Percentiles rank a stretch among this genome's conserved stretches.
phyloP scores from a whole-genome alignment of 192 early-diverging fungal genomes.

The Diversispora eburnea region DNA sequence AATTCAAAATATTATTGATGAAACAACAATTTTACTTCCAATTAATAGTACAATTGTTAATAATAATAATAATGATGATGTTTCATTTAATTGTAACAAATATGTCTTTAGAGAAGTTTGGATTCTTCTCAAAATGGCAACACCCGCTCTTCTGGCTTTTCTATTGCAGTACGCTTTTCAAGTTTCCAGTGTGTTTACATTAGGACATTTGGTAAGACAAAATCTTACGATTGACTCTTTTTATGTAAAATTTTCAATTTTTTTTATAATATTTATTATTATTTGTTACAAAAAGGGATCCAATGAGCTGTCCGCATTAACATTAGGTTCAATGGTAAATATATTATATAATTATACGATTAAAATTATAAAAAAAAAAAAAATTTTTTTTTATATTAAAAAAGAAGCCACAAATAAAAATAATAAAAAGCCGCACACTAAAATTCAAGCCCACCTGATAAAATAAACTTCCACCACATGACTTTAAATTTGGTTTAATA shows the following conservation, averaged over 20 bases:
- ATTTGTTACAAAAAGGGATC: slow-evolving; percentile 33
- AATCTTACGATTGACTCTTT: no score
- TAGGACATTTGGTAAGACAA: slow-evolving; percentile 56
- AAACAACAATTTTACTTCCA: not conserved
- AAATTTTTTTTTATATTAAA: no score
- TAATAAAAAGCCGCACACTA: no score
- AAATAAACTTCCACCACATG: no score
- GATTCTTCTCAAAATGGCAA: slow-evolving; percentile 35
- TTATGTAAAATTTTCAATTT: no score
- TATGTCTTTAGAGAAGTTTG: slow-evolving; percentile 6
- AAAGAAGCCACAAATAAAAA: no score
- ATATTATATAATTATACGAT: no score
- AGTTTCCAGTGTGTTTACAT: slow-evolving; percentile 57
- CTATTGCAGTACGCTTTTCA: slow-evolving; percentile 66
- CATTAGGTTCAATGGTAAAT: slow-evolving; percentile 61
- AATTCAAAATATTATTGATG: not conserved
- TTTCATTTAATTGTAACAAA: not conserved
- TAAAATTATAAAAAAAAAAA: no score
- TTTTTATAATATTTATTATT: no score
- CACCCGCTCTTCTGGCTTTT: slow-evolving; percentile 59
- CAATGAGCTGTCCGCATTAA: slow-evolving; percentile 63
- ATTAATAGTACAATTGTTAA: no score
- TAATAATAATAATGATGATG: not conserved
- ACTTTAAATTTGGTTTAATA: not conserved
- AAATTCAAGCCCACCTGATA: no score